These are phyloP conservation scores for Aspergillus unguis DNA, from an alignment of 2,329 filamentous ascomycete genomes.

Conservation along the genomic window DNA sequence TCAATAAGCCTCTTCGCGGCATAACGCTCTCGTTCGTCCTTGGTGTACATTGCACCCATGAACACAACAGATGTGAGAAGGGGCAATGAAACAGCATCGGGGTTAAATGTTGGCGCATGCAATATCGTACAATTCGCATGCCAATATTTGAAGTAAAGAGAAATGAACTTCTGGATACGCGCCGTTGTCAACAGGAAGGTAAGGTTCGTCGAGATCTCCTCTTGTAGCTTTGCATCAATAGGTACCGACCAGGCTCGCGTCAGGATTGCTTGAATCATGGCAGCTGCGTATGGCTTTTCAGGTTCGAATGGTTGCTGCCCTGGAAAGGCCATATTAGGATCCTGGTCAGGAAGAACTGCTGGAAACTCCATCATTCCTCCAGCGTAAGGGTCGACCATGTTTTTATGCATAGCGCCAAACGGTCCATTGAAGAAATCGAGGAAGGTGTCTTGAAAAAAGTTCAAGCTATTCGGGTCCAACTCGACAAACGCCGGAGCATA, in stretches of 20 bases:
- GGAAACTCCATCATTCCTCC: slow-evolving; percentile 21
- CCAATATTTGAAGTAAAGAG: slow-evolving; percentile 46
- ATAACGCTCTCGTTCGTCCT: slow-evolving; percentile 36
- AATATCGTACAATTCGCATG: slow-evolving; percentile 46
- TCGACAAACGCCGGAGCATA: slow-evolving; percentile 22
- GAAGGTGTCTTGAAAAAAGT: slow-evolving; percentile 37
- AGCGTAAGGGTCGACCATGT: slow-evolving; percentile 21
- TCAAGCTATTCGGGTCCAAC: slow-evolving; percentile 24
- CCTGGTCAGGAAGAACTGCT: slow-evolving; percentile 17
- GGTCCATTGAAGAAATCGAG: slow-evolving; percentile 39
- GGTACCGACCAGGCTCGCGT: slow-evolving; percentile 39
- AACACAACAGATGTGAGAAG: slow-evolving; percentile 42
- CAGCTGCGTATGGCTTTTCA: slow-evolving; percentile 37
- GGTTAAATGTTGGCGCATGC: slow-evolving; percentile 42
- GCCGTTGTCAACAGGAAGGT: slow-evolving; percentile 41
- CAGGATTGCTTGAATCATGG: slow-evolving; percentile 40
- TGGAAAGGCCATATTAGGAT: slow-evolving; percentile 19
- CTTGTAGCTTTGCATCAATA: slow-evolving; percentile 37
- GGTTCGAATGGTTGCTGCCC: slow-evolving; percentile 30
- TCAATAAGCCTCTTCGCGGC: slow-evolving; percentile 42
- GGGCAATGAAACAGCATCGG: slow-evolving; percentile 34
- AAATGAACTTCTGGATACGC: slow-evolving; percentile 41
- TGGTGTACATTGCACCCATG: slow-evolving; percentile 47
- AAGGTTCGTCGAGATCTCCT: slow-evolving; percentile 39
- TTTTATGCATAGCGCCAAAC: slow-evolving; percentile 28